A percentile compares a stretch with the other conserved stretches of the same genome.
Evolutionary conservation across 768 basidiomycete species (phyloP).

Genomic region (Leccinum obscurum): DNA sequence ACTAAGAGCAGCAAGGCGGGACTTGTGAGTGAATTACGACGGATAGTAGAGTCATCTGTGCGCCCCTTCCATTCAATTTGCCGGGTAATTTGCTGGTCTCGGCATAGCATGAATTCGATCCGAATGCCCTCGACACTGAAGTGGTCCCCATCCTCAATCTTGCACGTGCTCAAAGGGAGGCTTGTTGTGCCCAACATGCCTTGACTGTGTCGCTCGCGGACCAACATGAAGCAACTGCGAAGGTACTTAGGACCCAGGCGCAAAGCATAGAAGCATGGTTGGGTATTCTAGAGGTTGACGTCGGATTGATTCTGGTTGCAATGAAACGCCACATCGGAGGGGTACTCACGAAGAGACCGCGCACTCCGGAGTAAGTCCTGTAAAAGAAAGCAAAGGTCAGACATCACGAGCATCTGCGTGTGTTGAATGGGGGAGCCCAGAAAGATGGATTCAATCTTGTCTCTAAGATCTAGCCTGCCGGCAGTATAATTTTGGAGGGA

Average conservation of each 20-base stretch:
- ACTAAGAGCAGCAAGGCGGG: neutral
- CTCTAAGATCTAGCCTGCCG: no score
- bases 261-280: neutral
- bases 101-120: neutral
- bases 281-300: neutral
- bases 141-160: neutral
- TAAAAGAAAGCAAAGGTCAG: no score
- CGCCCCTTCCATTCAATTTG: neutral
- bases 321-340: neutral
- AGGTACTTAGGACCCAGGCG: neutral
- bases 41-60: neutral
- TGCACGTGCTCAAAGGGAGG: neutral
- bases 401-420: no score
- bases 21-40: neutral
- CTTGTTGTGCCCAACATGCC: neutral
- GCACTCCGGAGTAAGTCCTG: no score
- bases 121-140: neutral
- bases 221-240: neutral
- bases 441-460: no score
- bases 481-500: no score
- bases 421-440: no score
- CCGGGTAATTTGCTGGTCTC: neutral
- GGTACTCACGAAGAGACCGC: no score
- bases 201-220: neutral
- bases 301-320: neutral